Base-by-base conservation (phyloP, 1,284 basidiomycete genomes). In the Boletus semigastroideus region DNA sequence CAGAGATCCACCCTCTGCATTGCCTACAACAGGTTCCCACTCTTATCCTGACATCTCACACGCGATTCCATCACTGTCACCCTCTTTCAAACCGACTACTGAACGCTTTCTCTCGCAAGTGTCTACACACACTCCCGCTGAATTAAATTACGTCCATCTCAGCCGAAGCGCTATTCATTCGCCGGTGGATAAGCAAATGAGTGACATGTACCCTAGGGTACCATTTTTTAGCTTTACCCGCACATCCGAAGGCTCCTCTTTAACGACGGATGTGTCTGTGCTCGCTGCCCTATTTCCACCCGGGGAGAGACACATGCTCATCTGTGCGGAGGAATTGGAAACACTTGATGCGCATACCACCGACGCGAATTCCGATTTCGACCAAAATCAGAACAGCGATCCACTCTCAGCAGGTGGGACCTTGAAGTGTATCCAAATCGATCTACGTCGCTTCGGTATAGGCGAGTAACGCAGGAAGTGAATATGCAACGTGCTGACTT, bases 201-300 rank as follows among this genome's bases (percentile, higher is more conserved):
- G 48, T 22, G 42, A 13, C 20, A 40, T 31, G 47, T 56, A 53
- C 47, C 42, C 58, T 46, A 52, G 68, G 19, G 75, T 84, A n/a
- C 80, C 85, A 9, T 87, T 88, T 70, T 88, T 87, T 67, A 86
- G 79, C 56, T 85, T 88, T 65, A 89, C 86, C n/a, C 76, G 84
- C 54, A 87, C 86, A 16, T 68, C 76, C n/a, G 86, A 89, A 70
- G 84, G 85, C 7, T 84, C 84, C 27, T 87, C 86, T 19, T 70
- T 89, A 49, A 87, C 86, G 3, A 81, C 86, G 1, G 83, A 85
- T 45, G 80, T 81, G 6, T 72, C 77, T 42, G 66, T 83, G 28
- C 77, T 89, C 7, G 80, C 86, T 14, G 71, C 79, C 25, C 70
- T 89, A 8, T 89, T 89, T 64, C 83, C 84, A 19, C 78, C 78